Evolutionary conservation across 345 rosid species (phyloP).

Genomic region (Linum usitatissimum): DNA sequence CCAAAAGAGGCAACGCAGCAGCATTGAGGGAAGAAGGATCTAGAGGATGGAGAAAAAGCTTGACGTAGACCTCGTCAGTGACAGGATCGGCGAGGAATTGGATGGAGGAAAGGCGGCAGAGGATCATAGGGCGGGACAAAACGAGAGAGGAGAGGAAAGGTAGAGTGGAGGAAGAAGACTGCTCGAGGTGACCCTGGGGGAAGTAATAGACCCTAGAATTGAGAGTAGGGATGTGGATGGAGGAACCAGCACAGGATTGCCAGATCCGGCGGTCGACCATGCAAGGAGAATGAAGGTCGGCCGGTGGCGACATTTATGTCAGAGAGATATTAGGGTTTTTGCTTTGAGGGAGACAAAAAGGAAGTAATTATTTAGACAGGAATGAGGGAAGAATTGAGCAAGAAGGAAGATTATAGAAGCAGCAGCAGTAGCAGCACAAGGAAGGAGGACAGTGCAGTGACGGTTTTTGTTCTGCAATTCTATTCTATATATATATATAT

Average conservation of each 20-base stretch:
- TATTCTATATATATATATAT: too few species aligned
- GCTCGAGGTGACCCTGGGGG: slow-evolving; percentile 79
- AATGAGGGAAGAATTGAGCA: too few species aligned
- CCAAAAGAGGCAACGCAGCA: slow-evolving; percentile 1
- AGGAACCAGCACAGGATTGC: slow-evolving; percentile 73
- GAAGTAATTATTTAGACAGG: too few species aligned
- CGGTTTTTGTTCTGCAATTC: too few species aligned
- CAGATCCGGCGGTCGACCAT: slow-evolving; percentile 53
- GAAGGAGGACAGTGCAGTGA: too few species aligned
- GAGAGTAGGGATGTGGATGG: slow-evolving; percentile 46
- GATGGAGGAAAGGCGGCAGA: slow-evolving; percentile 40
- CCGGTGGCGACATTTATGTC: neutral
- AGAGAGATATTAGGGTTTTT: too few species aligned
- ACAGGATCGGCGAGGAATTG: slow-evolving; percentile 51
- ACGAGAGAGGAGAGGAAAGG: slow-evolving; percentile 17
- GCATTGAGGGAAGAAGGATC: slow-evolving; percentile 4
- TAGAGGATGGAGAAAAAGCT: slow-evolving; percentile 31
- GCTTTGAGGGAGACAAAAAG: too few species aligned
- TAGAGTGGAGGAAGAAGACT: slow-evolving; percentile 31
- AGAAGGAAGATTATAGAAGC: too few species aligned
- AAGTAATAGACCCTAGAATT: slow-evolving; percentile 73
- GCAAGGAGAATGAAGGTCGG: slow-evolving; percentile 6
- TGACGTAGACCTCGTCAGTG: slow-evolving; percentile 69
- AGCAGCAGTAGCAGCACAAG: too few species aligned
- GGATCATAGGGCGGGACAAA: slow-evolving; percentile 23